A percentile compares a stretch with the other conserved stretches of the same genome.
Conservation (phyloP, 768 basidiomycete species). For the Leucocoprinus birnbaumii region DNA sequence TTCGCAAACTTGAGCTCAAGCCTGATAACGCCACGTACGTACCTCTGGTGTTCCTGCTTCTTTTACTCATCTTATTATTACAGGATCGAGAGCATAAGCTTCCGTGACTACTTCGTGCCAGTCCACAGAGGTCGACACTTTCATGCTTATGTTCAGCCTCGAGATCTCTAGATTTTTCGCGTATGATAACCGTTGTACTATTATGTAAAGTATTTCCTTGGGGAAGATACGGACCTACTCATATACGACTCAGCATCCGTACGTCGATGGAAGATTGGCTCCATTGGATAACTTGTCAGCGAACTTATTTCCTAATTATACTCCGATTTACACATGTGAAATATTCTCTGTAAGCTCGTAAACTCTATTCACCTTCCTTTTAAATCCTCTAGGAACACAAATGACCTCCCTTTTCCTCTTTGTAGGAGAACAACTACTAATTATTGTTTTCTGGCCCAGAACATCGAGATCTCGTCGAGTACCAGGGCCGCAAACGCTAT, state of each 20-base stretch:
- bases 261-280: too few relatives aligned
- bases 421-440: too few relatives aligned
- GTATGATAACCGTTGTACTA: too few relatives aligned
- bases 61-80: not conserved
- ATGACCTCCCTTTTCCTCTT: not conserved
- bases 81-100: constrained; percentile 29
- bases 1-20: constrained; percentile 26
- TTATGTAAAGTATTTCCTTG: too few relatives aligned
- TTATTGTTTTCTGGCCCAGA: not conserved
- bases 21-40: constrained; percentile 15
- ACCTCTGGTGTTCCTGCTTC: not conserved
- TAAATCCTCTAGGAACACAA: not conserved
- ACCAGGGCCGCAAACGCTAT: not conserved
- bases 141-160: constrained; percentile 23
- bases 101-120: constrained; percentile 33
- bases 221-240: too few relatives aligned
- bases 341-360: too few relatives aligned
- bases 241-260: too few relatives aligned
- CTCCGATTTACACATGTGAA: too few relatives aligned
- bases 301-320: too few relatives aligned
- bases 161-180: not conserved
- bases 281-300: too few relatives aligned
- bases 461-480: not conserved
- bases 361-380: too few relatives aligned
- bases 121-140: constrained; percentile 31